Conservation (phyloP, 192 early-diverging fungal genomes). For the Cladochytrium replicatum region DNA sequence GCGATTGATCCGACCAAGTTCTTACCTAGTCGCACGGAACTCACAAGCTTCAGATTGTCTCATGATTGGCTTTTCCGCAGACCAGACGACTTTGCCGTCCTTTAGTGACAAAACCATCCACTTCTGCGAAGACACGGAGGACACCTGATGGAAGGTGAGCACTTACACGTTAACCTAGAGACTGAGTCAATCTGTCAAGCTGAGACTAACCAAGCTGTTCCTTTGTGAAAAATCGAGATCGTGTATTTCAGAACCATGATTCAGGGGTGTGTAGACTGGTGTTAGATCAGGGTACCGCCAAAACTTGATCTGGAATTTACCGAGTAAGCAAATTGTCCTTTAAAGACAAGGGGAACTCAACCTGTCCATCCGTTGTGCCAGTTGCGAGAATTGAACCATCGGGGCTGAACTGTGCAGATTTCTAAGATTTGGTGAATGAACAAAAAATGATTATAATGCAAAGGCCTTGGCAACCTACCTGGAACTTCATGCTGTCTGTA, state of each 20-base stretch:
- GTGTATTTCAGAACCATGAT: too few relatives aligned
- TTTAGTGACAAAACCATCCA: conserved; percentile 21
- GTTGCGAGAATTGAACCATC: conserved; percentile 56
- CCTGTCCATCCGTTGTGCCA: conserved; percentile 62
- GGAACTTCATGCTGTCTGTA: conserved; percentile 41
- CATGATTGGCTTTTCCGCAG: conserved; percentile 23
- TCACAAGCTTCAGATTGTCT: conserved; percentile 13
- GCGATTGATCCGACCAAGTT: not conserved
- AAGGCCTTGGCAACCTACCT: conserved; percentile 25
- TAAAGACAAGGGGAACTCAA: too few relatives aligned
- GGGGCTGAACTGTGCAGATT: conserved; percentile 50
- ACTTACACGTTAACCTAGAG: too few relatives aligned
- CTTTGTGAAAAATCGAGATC: too few relatives aligned
- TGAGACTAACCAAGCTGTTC: too few relatives aligned
- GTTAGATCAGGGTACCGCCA: too few relatives aligned
- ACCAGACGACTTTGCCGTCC: conserved; percentile 31
- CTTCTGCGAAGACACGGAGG: conserved; percentile 34
- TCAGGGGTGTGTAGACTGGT: too few relatives aligned
- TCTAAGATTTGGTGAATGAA: conserved; percentile 17
- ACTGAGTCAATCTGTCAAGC: too few relatives aligned
- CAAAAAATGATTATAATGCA: not conserved
- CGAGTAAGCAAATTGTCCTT: too few relatives aligned
- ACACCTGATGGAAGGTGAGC: conserved; percentile 39
- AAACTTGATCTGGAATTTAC: too few relatives aligned
- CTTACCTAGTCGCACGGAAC: conserved; percentile 25